Percentiles rank a stretch among this genome's conserved stretches.
phyloP scores from a whole-genome alignment of 192 early-diverging fungal genomes.

The Phycomyces nitens region DNA sequence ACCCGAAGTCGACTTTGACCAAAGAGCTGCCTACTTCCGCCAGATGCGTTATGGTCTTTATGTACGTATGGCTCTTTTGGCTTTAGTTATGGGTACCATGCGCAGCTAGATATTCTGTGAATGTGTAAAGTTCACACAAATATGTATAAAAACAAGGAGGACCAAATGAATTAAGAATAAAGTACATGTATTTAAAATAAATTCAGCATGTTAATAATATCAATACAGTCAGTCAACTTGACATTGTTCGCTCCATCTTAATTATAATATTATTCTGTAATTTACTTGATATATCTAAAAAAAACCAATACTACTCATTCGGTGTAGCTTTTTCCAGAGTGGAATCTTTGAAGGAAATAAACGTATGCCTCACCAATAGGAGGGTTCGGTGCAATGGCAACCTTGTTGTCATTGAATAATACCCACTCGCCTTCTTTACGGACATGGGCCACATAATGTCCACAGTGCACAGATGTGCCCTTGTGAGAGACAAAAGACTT shows the following conservation, averaged over 20 bases:
- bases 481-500: constrained; percentile 90
- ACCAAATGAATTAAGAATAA: too few relatives aligned
- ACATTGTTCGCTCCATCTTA: too few relatives aligned
- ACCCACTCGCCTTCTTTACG: constrained; percentile 75
- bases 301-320: background rate
- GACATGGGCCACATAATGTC: constrained; percentile 93
- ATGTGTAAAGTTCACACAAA: too few relatives aligned
- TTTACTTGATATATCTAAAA: too few relatives aligned
- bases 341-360: constrained; percentile 59
- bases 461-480: constrained; percentile 92
- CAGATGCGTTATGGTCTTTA: constrained; percentile 98
- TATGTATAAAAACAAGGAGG: too few relatives aligned
- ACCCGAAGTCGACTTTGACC: constrained; percentile 97
- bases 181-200: too few relatives aligned
- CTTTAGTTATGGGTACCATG: constrained; percentile 64
- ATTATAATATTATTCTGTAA: too few relatives aligned
- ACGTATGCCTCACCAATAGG: constrained; percentile 68
- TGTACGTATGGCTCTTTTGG: constrained; percentile 96
- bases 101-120: constrained; percentile 10
- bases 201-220: too few relatives aligned
- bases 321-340: background rate
- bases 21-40: constrained; percentile 95
- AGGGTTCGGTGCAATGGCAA: constrained; percentile 66
- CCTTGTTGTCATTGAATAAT: constrained; percentile 95
- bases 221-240: too few relatives aligned